Conservation (phyloP, 495 filamentous ascomycete species). For the Talaromyces stipitatus region DNA sequence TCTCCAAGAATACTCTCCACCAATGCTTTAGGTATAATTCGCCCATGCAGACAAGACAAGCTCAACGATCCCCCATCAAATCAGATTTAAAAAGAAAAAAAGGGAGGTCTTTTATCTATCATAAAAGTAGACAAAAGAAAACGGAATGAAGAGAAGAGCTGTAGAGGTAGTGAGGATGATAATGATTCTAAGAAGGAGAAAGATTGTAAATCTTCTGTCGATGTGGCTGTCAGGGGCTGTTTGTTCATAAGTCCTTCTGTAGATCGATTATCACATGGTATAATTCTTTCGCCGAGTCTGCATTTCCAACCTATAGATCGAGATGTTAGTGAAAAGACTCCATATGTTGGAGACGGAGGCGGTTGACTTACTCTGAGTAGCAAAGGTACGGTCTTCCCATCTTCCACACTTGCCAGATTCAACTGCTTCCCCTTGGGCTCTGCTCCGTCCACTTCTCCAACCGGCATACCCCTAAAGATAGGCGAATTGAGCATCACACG, state of each 20-base stretch:
- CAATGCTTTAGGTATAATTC: neutral
- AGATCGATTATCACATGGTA: constrained; percentile 30
- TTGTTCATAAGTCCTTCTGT: constrained; percentile 19
- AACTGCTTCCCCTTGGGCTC: constrained; percentile 47
- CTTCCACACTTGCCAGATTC: constrained; percentile 54
- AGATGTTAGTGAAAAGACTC: constrained; percentile 13
- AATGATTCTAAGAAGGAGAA: no score
- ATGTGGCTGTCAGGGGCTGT: neutral
- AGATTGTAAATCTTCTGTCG: neutral
- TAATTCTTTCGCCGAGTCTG: constrained; percentile 31
- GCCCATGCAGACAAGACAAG: neutral
- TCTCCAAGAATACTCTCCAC: neutral
- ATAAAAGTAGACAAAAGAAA: neutral
- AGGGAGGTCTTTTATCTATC: neutral
- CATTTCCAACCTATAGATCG: constrained; percentile 31
- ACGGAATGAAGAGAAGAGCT: neutral
- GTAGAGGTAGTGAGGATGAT: neutral
- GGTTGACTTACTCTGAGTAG: constrained; percentile 61
- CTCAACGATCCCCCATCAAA: neutral
- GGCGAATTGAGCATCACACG: constrained; percentile 83
- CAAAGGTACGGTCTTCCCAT: constrained; percentile 49
- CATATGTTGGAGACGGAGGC: constrained; percentile 1
- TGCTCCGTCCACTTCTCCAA: constrained; percentile 49
- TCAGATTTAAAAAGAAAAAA: neutral
- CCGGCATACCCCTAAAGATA: constrained; percentile 63